A percentile compares a stretch with the other conserved stretches of the same genome.
phyloP scores from a whole-genome alignment of 2,329 filamentous ascomycete genomes.

The Colletotrichum ledebouriae region DNA sequence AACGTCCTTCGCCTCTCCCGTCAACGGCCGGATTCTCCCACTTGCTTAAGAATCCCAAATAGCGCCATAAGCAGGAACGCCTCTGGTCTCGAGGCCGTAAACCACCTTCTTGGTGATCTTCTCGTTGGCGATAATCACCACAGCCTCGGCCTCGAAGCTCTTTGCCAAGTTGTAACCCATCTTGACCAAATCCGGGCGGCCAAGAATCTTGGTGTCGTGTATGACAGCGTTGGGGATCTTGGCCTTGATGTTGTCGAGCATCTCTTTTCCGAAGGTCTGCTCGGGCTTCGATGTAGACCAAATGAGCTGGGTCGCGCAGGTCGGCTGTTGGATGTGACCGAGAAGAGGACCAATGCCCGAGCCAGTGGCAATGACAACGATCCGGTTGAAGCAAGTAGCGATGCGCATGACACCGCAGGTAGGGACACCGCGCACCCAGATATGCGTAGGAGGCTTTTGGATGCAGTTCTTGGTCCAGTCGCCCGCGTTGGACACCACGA shows the following conservation, averaged over 20 bases:
- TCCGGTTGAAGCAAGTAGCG: slow-evolving; percentile 73
- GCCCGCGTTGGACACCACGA: slow-evolving; percentile 80
- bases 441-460: slow-evolving; percentile 67
- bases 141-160: slow-evolving; percentile 73
- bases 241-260: slow-evolving; percentile 68
- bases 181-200: slow-evolving; percentile 68
- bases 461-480: slow-evolving; percentile 80
- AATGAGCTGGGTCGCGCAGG: slow-evolving; percentile 70
- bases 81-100: slow-evolving; percentile 75
- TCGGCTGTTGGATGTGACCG: slow-evolving; percentile 66
- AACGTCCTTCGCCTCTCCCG: too few relatives aligned
- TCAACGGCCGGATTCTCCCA: too few relatives aligned
- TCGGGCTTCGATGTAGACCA: slow-evolving; percentile 76
- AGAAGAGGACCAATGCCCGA: slow-evolving; percentile 80
- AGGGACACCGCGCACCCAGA: slow-evolving; percentile 79
- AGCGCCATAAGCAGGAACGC: slow-evolving; percentile 77
- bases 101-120: slow-evolving; percentile 76
- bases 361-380: slow-evolving; percentile 78
- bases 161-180: slow-evolving; percentile 67
- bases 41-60: slow-evolving; percentile 72
- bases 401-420: slow-evolving; percentile 77
- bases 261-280: slow-evolving; percentile 70
- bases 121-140: slow-evolving; percentile 80
- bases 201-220: slow-evolving; percentile 72
- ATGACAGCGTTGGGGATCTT: slow-evolving; percentile 76